These are phyloP conservation scores for Scleroderma citrinum DNA, from an alignment of 768 basidiomycete species.

Conservation along the genomic window DNA sequence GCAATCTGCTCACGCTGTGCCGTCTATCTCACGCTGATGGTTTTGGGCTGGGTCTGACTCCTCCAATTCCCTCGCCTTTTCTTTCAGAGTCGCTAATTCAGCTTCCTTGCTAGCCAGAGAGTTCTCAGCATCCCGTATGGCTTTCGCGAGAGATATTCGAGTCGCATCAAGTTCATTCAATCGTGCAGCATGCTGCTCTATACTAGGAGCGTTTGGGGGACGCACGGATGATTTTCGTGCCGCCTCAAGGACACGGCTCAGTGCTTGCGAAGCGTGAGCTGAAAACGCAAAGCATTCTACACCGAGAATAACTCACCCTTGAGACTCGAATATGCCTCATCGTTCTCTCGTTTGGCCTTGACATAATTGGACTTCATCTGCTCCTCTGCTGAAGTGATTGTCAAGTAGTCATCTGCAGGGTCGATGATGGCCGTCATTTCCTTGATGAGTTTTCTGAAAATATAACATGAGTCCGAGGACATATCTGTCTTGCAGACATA, in stretches of 20 bases:
- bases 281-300: background rate
- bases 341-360: conserved; percentile 58
- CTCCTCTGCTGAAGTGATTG: conserved; percentile 69
- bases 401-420: conserved; percentile 72
- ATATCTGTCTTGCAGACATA: background rate
- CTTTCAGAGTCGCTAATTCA: conserved; percentile 62
- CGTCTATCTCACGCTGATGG: conserved; percentile 64
- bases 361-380: conserved; percentile 54
- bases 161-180: conserved; percentile 62
- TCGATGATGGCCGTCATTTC: conserved; percentile 71
- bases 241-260: conserved; percentile 58
- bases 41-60: conserved; percentile 67
- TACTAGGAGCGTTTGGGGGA: conserved; percentile 63
- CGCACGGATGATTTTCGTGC: conserved; percentile 67
- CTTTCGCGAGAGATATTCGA: conserved; percentile 62
- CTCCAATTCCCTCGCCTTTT: conserved; percentile 55
- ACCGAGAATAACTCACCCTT: conserved; percentile 40
- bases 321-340: conserved; percentile 58
- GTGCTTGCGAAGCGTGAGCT: conserved; percentile 35
- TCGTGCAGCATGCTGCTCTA: conserved; percentile 50
- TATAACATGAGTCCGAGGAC: no score
- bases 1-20: conserved; percentile 45
- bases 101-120: conserved; percentile 61
- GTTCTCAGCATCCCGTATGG: conserved; percentile 68
- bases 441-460: conserved; percentile 54